Percentiles rank a stretch among this genome's conserved stretches.
These are phyloP conservation scores for Ascoidea tarda DNA, from an alignment of 805 yeast genomes.

Conservation along the genomic window DNA sequence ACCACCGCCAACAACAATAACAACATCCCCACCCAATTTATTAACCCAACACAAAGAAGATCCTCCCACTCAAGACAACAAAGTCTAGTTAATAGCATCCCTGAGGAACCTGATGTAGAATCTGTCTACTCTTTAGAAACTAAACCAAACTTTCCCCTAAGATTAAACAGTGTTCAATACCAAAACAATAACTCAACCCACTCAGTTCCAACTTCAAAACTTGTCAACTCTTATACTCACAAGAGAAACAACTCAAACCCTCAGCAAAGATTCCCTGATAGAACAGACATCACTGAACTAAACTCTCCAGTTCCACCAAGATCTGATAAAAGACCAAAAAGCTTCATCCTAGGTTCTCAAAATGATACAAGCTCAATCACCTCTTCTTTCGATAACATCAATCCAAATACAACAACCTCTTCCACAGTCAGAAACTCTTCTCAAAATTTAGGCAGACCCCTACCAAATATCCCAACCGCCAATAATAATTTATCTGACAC, in stretches of 20 bases:
- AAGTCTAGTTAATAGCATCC: not conserved
- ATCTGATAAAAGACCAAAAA: not conserved
- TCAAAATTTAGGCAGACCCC: not conserved
- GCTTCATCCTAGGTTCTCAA: not conserved
- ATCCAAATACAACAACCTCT: not conserved
- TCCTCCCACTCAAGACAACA: not conserved
- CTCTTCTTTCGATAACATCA: not conserved
- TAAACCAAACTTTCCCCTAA: not conserved
- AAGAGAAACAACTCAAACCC: not conserved
- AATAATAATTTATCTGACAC: too few relatives aligned
- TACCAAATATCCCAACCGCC: not conserved
- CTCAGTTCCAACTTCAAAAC: not conserved
- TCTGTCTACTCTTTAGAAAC: not conserved
- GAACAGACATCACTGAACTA: not conserved
- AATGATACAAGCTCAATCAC: not conserved
- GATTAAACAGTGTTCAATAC: not conserved
- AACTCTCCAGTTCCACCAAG: not conserved
- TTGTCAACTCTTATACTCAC: not conserved
- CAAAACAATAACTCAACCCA: too few relatives aligned
- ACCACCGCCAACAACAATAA: not conserved
- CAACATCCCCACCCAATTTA: too few relatives aligned
- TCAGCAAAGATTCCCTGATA: not conserved
- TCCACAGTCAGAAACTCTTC: not conserved
- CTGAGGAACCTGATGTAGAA: not conserved
- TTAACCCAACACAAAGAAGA: not conserved